Evolutionary conservation across 2,329 filamentous ascomycete species (phyloP), one percentile per base, ranked within the genome.

Genomic region (Pseudogymnoascus sp.): DNA sequence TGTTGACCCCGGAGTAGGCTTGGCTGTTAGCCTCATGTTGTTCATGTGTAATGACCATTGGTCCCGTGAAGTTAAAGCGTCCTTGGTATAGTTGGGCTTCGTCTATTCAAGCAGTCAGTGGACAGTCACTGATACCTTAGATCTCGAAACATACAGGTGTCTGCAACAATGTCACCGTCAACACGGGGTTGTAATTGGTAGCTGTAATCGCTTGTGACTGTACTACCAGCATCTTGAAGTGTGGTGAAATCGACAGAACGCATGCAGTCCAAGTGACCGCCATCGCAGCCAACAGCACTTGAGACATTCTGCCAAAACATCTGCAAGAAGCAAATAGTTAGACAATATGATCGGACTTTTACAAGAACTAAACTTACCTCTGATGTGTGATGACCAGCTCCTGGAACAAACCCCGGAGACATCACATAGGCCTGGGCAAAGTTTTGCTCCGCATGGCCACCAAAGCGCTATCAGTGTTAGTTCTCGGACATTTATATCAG

Each of bases 171-270:
- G 64, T 75, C 70, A 11, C 73, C 74, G 37, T 76, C 74, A 19
- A 75, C 72, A 11, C 74, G 72, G 17, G 74, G 74, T 65, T 76
- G 74, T 59, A 75, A 69, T 64, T 74, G 70, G 66, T 75, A 76
- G 50, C 64, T 69, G 53, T 74, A 74, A 4, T 67, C 61, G 13
- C 64, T 63, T 6, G 67, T 67, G 9, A 72, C 60, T 19, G 69
- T 65, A 37, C 60, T 69, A 13, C 72, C 69, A n/a, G 70, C 70
- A 15, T 65, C 67, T 10, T 64, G 69, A n/a, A 75, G 72, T 23
- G 66, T 71, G 29, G 67, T 65, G 63, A 74, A 75, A 35, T 71
- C 63, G 17, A 74, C 66, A 10, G 62, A 50, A 19, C 71, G 71
- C 71, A 75, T 73, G 64, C 73, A 75, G 59, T 63, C 59, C 26